phyloP scores from a whole-genome alignment of 164 flowering plant genomes.

The Kingdonia uniflora region DNA sequence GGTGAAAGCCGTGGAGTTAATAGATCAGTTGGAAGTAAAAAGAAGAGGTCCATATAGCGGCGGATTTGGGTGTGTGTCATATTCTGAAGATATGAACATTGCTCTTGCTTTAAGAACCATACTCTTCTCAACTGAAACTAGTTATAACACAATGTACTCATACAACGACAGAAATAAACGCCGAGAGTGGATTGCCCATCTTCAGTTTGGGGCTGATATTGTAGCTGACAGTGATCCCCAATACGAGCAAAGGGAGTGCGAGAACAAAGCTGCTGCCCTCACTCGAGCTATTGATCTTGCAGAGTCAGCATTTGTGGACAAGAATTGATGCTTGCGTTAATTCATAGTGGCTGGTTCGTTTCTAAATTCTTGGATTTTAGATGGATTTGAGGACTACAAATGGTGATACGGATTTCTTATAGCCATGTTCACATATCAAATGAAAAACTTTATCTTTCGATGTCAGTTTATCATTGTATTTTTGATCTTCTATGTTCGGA shows the following conservation, averaged over 20 bases:
- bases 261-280: constrained; percentile 85
- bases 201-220: constrained; percentile 86
- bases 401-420: too few relatives aligned
- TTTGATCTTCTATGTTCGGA: too few relatives aligned
- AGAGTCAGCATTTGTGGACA: constrained; percentile 60
- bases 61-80: constrained; percentile 85
- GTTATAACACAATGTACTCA: constrained; percentile 73
- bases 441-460: too few relatives aligned
- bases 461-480: too few relatives aligned
- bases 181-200: constrained; percentile 86
- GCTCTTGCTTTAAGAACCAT: constrained; percentile 85
- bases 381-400: too few relatives aligned
- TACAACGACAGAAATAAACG: constrained; percentile 56
- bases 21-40: constrained; percentile 66
- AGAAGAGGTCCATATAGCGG: constrained; percentile 93
- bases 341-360: too few relatives aligned
- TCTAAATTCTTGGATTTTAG: too few relatives aligned
- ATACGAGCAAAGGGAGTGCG: constrained; percentile 78
- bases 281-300: constrained; percentile 91
- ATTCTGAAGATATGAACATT: constrained; percentile 78
- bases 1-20: constrained; percentile 95
- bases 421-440: too few relatives aligned
- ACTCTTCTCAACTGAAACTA: constrained; percentile 57
- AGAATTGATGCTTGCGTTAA: constrained; percentile 10
- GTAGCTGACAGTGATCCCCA: constrained; percentile 80